These are phyloP conservation scores for Scleroderma citrinum DNA, from an alignment of 768 basidiomycete genomes.

Conservation along the genomic window DNA sequence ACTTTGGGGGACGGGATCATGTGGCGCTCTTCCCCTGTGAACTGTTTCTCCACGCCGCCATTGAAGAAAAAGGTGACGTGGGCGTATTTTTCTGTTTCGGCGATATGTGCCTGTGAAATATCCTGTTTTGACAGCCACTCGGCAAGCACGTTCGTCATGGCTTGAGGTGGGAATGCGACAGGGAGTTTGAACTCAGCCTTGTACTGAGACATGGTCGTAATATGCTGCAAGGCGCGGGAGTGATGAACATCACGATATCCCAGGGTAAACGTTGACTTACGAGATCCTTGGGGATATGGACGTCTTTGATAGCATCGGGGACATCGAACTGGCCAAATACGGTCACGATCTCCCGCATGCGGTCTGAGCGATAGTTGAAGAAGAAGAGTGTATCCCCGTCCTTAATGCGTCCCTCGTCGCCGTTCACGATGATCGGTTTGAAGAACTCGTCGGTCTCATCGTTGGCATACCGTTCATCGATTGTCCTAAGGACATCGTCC, in stretches of 20 bases:
- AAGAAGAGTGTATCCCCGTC: slow-evolving; percentile 88
- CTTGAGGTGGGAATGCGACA: slow-evolving; percentile 89
- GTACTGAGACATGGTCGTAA: slow-evolving; percentile 93
- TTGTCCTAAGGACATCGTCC: slow-evolving; percentile 53
- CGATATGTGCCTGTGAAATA: slow-evolving; percentile 83
- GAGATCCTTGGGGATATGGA: slow-evolving; percentile 73
- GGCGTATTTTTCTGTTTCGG: slow-evolving; percentile 98
- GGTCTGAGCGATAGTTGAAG: slow-evolving; percentile 97
- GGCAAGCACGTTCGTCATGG: slow-evolving; percentile 91
- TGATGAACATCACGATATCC: not conserved
- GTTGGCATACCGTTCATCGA: slow-evolving; percentile 72
- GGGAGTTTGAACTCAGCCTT: slow-evolving; percentile 87
- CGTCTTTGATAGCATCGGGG: slow-evolving; percentile 75
- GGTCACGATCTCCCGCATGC: slow-evolving; percentile 86
- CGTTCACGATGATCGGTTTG: slow-evolving; percentile 88
- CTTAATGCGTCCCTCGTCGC: slow-evolving; percentile 73
- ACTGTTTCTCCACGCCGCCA: slow-evolving; percentile 93
- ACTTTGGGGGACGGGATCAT: slow-evolving; percentile 93
- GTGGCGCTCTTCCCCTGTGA: slow-evolving; percentile 70
- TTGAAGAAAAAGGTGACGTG: slow-evolving; percentile 99
- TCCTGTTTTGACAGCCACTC: slow-evolving; percentile 82
- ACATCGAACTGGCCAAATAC: slow-evolving; percentile 76
- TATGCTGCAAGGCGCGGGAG: slow-evolving; percentile 41
- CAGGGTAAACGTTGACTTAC: slow-evolving; percentile 36
- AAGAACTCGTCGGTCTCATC: slow-evolving; percentile 93